Percentiles rank a stretch among this genome's conserved stretches.
Evolutionary conservation across 352 stramenopile genomes (phyloP).

Genomic region (Pythium phragmiticola): DNA sequence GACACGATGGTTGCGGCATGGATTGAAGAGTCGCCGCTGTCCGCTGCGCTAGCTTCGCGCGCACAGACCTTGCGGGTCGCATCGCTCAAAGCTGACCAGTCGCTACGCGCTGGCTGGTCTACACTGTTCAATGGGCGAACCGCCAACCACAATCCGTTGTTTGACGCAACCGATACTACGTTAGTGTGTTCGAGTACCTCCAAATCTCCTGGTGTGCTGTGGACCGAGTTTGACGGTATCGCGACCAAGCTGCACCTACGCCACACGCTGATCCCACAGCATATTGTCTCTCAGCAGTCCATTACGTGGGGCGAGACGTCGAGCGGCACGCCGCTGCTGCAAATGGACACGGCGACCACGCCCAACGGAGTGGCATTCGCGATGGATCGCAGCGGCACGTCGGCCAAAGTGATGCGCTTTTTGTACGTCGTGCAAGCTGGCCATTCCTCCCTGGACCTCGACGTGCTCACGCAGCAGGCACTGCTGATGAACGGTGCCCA

Average conservation of each 20-base stretch:
- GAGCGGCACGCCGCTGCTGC: slow-evolving; percentile 40
- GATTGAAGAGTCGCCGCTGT: slow-evolving; percentile 31
- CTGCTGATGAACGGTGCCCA: slow-evolving; percentile 47
- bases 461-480: slow-evolving; percentile 40
- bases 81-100: slow-evolving; percentile 1
- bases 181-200: slow-evolving; percentile 41
- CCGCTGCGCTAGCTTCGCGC: background rate
- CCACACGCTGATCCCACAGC: slow-evolving; percentile 34
- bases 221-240: slow-evolving; percentile 75
- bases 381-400: slow-evolving; percentile 50
- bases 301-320: slow-evolving; percentile 40
- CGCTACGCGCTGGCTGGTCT: background rate
- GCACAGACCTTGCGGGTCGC: slow-evolving; percentile 18
- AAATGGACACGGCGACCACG: slow-evolving; percentile 38
- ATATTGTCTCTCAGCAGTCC: background rate
- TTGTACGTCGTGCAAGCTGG: slow-evolving; percentile 48
- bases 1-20: slow-evolving; percentile 44
- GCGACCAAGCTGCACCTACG: slow-evolving; percentile 63
- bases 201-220: slow-evolving; percentile 40
- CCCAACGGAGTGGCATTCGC: slow-evolving; percentile 43
- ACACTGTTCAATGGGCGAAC: slow-evolving; percentile 7
- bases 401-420: slow-evolving; percentile 42
- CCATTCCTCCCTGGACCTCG: slow-evolving; percentile 36
- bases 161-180: slow-evolving; percentile 36
- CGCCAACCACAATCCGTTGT: slow-evolving; percentile 55